These are phyloP conservation scores for Fusarium equiseti DNA, from an alignment of 2,329 filamentous ascomycete species.

Conservation along the genomic window DNA sequence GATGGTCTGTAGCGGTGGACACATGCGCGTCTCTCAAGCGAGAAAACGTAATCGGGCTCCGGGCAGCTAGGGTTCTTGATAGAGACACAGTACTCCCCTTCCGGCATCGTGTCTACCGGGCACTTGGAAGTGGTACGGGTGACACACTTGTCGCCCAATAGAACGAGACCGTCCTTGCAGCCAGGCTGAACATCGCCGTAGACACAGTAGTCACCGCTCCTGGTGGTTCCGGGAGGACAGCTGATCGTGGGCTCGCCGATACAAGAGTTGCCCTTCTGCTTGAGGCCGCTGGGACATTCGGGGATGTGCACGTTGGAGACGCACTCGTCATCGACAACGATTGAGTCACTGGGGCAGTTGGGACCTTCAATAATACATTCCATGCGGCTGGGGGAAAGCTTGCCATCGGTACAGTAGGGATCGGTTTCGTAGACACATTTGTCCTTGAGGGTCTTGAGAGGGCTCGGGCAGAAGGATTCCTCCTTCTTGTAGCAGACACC, in stretches of 20 bases:
- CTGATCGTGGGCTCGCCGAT: background rate
- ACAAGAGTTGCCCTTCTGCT: background rate
- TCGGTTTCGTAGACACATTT: background rate
- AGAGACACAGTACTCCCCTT: slow-evolving; percentile 4
- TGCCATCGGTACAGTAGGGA: background rate
- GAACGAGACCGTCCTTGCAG: background rate
- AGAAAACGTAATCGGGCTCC: background rate
- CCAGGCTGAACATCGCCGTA: background rate
- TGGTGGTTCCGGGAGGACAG: slow-evolving; percentile 1
- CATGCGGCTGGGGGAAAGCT: background rate
- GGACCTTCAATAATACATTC: background rate
- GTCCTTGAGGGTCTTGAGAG: background rate
- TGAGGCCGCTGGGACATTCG: background rate
- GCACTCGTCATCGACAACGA: background rate
- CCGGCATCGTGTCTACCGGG: background rate
- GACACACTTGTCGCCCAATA: background rate
- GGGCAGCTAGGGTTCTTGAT: background rate
- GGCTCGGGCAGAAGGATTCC: background rate
- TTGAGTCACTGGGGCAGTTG: background rate
- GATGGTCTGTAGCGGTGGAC: background rate
- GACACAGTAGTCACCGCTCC: slow-evolving; percentile 2
- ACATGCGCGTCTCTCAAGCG: background rate
- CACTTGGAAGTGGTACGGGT: background rate
- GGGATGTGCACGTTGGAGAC: background rate
- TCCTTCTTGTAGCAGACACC: background rate